Evolutionary conservation across 768 basidiomycete species (phyloP).

Genomic region (Sistotremastrum suecicum): DNA sequence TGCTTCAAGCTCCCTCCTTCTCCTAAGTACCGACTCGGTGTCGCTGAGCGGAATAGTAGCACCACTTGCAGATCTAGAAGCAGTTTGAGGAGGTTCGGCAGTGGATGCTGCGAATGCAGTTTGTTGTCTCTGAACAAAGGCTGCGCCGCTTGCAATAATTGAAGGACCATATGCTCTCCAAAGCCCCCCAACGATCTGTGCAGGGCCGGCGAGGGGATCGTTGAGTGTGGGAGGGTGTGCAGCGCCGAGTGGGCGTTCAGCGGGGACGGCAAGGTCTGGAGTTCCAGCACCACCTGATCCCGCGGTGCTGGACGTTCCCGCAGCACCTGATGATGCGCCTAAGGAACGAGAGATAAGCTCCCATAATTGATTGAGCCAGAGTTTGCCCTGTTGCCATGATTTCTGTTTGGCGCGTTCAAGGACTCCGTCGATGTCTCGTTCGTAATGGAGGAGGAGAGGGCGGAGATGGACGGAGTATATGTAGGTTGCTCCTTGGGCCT

Average conservation of each 20-base stretch:
- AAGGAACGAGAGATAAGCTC: conserved; percentile 35
- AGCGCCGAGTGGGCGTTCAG: conserved; percentile 1
- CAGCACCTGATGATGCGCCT: conserved; percentile 28
- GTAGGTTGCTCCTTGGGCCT: conserved; percentile 77
- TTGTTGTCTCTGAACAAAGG: conserved; percentile 37
- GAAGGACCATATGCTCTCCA: conserved; percentile 73
- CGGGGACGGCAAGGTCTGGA: neutral
- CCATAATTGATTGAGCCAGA: conserved; percentile 25
- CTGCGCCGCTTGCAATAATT: conserved; percentile 53
- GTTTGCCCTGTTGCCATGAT: no score
- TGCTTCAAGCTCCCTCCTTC: conserved; percentile 38
- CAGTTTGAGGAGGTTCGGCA: conserved; percentile 9
- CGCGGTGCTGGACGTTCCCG: conserved; percentile 13
- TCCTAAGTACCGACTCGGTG: conserved; percentile 25
- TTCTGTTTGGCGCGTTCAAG: conserved; percentile 22
- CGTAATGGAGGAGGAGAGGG: conserved; percentile 74
- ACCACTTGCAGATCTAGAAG: conserved; percentile 2
- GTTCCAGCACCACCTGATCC: neutral
- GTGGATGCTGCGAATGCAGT: conserved; percentile 25
- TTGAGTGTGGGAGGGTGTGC: conserved; percentile 28
- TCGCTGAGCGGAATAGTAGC: neutral
- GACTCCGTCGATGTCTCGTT: conserved; percentile 70
- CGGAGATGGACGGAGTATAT: conserved; percentile 69
- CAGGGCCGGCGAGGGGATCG: conserved; percentile 48
- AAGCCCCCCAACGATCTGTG: conserved; percentile 47